Evolutionary conservation across 1,284 basidiomycete species (phyloP), one percentile per base, ranked within the genome.

Genomic region (Lignosus rhinocerotis): DNA sequence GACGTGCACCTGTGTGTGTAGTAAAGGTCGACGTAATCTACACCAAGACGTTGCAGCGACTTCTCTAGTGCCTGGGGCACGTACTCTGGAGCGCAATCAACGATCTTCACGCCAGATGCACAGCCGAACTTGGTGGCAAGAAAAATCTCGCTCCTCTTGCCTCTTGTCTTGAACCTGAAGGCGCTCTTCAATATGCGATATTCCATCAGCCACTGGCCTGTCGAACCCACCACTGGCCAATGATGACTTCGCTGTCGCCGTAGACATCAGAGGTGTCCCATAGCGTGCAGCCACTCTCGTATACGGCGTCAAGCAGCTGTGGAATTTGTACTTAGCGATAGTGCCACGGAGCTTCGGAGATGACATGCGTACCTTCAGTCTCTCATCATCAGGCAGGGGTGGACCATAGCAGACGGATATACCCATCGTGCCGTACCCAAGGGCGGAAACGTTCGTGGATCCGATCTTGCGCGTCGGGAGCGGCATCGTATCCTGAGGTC

Each of bases 91-190:
- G 70, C 66, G 19, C 73, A 73, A 17, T 42, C 14, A 12, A 42
- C 39, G 0, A 46, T 10, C 25, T 57, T 58, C 3, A 49, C 63
- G 6, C 39, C 39, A n/a, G 51, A 53, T 12, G 55, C 65, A 51
- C 76, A 60, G 14, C 80, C 82, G 60, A 83, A 84, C 67, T 87
- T 87, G 31, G 78, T 80, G 1, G 78, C 78, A 0, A 81, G 68
- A 70, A 80, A 80, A 53, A 80, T 77, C 45, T 77, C 71, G 53
- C 60, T 60, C 36, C 76, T 69, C 62, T 77, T 77, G 11, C 73
- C 76, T 0, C 74, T 75, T 16, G 67, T 68, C 57, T 73, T 72
- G 64, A 78, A 73, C 75, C 73, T 74, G 32, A n/a, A 6, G 38
- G 19, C 46, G 19, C 39, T n/a, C 11, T 34, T 10, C 12, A 32